Evolutionary conservation across 2,329 filamentous ascomycete genomes (phyloP), one percentile per base, ranked within the genome.

Genomic region (Sarocladiaceae sp.): DNA sequence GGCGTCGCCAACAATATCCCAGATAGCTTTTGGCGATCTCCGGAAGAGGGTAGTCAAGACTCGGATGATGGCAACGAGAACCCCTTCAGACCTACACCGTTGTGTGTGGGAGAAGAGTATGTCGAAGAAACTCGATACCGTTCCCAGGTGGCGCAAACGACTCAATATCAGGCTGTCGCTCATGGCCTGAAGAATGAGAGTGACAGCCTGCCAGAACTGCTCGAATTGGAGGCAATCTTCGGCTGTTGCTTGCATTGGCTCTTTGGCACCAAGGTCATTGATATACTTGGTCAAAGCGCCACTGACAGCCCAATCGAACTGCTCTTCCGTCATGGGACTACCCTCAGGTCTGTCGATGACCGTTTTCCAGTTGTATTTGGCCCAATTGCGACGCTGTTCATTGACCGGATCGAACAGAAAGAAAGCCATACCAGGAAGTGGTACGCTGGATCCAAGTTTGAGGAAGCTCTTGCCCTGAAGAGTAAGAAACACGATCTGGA

Each of bases 271-370:
- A 2, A 87, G 83, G 25, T 79, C 75, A 48, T 78, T 72, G 54
- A 96, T 83, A 7, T 84, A 84, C 52, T 79, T 74, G 33, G 84
- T 72, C 17, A 97, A 74, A 29, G 86, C 84, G 55, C 88, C 86
- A 56, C 85, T 84, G 36, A 97, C 83, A 11, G 89, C 88, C 86
- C 88, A 95, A 39, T 96, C 88, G 64, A 96, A 97, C 57, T 94
- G 88, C 31, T 83, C 77, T 10, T 79, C 74, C 1, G 85, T 83
- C 49, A 95, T 78, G 18, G 72, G 70, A 23, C 77, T 73, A 12
- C 82, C 77, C 46, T 79, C 76, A 7, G 44, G 26, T 18, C 26
- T 37, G 20, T 23, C 20, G 20, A 50, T 31, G 56, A 88, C 80
- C 25, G 64, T 63, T 52, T 70, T 68, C 64, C 68, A 71, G 47